Conservation (phyloP, 1,139 yeast species). For the Geotrichum histeridarum region DNA sequence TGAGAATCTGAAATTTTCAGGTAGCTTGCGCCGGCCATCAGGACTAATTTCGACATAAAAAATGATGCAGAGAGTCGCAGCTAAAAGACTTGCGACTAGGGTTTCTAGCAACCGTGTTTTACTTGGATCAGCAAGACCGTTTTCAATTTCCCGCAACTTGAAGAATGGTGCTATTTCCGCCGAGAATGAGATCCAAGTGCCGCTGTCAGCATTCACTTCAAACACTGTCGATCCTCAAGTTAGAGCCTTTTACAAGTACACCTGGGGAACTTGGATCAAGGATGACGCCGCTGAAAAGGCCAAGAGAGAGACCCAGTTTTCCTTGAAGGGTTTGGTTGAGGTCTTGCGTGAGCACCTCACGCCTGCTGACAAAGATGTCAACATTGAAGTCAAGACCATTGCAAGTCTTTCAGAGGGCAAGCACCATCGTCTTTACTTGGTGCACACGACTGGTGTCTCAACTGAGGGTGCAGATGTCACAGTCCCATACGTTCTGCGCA, state of each 20-base stretch:
- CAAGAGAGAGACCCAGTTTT: constrained; percentile 75
- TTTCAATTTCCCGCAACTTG: constrained; percentile 2
- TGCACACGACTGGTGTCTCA: constrained; percentile 30
- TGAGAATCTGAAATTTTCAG: neutral
- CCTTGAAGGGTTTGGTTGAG: constrained; percentile 62
- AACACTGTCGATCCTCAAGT: constrained; percentile 67
- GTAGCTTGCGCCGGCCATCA: too few relatives aligned
- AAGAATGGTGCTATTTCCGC: constrained; percentile 11
- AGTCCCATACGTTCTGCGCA: constrained; percentile 57
- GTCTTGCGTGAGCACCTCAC: constrained; percentile 33
- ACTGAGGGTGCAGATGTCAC: constrained; percentile 14
- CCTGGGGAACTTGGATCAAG: constrained; percentile 93
- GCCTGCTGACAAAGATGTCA: constrained; percentile 28
- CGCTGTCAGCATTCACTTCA: constrained; percentile 21
- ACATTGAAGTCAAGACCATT: constrained; percentile 58
- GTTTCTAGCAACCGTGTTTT: neutral
- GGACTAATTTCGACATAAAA: neutral
- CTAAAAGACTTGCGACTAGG: neutral
- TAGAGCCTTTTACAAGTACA: constrained; percentile 71
- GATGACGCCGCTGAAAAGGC: constrained; percentile 70
- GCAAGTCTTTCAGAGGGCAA: constrained; percentile 89
- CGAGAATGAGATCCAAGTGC: constrained; percentile 17
- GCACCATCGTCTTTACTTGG: constrained; percentile 78
- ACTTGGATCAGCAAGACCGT: constrained; percentile 2
- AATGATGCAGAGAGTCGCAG: constrained; percentile 15